Conservation (phyloP, 352 stramenopile species). For the Blastocystis sp. region DNA sequence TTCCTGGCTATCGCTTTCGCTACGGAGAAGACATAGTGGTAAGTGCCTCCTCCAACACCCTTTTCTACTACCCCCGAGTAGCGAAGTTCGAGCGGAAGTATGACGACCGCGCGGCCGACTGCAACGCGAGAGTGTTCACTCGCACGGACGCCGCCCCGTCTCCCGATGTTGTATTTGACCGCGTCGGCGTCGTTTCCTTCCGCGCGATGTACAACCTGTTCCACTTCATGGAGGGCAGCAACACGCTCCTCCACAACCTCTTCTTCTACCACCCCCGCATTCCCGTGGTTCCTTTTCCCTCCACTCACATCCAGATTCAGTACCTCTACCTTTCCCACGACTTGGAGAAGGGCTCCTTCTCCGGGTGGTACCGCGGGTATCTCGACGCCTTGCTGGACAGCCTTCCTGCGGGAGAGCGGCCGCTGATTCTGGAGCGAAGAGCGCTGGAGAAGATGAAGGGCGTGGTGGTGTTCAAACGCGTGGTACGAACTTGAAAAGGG, state of each 20-base stretch:
- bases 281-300: slow-evolving; percentile 1
- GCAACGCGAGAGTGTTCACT: not conserved
- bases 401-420: not conserved
- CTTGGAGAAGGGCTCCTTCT: slow-evolving; percentile 15
- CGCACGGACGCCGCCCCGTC: not conserved
- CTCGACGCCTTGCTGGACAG: not conserved
- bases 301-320: not conserved
- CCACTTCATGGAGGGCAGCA: not conserved
- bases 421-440: slow-evolving; percentile 6
- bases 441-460: not conserved
- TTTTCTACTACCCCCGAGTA: not conserved
- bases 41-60: not conserved
- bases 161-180: not conserved
- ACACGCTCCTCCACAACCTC: not conserved
- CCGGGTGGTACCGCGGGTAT: not conserved
- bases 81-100: not conserved
- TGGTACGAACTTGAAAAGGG: not conserved
- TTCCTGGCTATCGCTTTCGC: not conserved
- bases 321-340: slow-evolving; percentile 33
- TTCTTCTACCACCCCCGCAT: not conserved
- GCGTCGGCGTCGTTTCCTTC: not conserved
- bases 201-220: not conserved
- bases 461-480: not conserved
- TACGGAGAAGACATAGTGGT: not conserved
- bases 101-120: not conserved